A percentile compares a stretch with the other conserved stretches of the same genome.
Evolutionary conservation across 1,284 basidiomycete species (phyloP).

Genomic region (Pseudozyma sp.): DNA sequence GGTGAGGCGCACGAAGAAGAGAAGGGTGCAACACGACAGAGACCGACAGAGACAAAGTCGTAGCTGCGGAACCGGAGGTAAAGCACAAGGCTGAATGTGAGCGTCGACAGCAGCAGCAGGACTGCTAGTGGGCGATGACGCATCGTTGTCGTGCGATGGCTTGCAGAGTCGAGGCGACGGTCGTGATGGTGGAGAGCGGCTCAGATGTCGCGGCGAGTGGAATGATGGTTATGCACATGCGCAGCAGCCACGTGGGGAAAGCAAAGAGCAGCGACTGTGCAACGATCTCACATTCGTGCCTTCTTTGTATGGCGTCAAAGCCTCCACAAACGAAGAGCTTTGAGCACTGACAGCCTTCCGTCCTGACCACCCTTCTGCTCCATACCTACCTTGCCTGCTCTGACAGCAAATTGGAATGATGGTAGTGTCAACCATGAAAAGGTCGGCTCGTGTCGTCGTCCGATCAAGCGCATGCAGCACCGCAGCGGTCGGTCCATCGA

Average conservation of each 20-base stretch:
- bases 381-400: too few relatives aligned
- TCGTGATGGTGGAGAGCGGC: background rate
- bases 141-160: slow-evolving; percentile 2
- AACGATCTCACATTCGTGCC: too few relatives aligned
- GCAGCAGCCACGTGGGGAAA: background rate
- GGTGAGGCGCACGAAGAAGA: slow-evolving; percentile 16
- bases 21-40: slow-evolving; percentile 21
- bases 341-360: too few relatives aligned
- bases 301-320: too few relatives aligned
- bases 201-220: background rate
- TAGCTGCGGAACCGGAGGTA: slow-evolving; percentile 32
- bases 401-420: background rate
- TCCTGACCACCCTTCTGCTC: too few relatives aligned
- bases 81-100: slow-evolving; percentile 20
- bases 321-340: too few relatives aligned
- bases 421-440: background rate
- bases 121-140: slow-evolving; percentile 16
- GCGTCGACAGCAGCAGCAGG: slow-evolving; percentile 13
- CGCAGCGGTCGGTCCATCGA: background rate
- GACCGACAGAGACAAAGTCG: slow-evolving; percentile 38
- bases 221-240: background rate
- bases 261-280: too few relatives aligned
- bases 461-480: background rate
- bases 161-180: background rate
- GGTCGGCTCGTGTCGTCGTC: background rate